A percentile compares a stretch with the other conserved stretches of the same genome.
Conservation (phyloP, 176 grass and related monocot species). For the Triticum dicoccoides region DNA sequence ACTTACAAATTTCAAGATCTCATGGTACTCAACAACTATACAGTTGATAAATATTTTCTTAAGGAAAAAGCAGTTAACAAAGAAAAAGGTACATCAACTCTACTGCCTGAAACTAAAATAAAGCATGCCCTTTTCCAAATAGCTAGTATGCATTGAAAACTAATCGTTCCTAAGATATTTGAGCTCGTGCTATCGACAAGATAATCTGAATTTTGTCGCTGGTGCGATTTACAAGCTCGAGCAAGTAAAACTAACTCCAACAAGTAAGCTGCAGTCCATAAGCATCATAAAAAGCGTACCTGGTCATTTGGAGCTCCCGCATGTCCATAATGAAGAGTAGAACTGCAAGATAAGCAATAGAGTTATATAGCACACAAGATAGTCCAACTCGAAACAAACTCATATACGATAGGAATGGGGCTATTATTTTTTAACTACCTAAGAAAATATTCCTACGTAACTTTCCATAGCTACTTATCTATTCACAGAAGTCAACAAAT, state of each 20-base stretch:
- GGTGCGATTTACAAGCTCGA: neutral
- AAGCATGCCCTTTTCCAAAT: conserved; percentile 9
- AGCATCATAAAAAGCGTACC: neutral
- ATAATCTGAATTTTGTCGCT: neutral
- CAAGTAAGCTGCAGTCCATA: no score
- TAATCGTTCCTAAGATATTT: neutral
- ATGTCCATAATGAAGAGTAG: conserved; percentile 92
- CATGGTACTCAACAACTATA: neutral
- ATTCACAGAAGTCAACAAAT: neutral
- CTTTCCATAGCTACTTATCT: neutral
- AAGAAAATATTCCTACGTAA: neutral
- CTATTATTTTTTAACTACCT: neutral
- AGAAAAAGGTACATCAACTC: neutral
- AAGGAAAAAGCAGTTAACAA: neutral
- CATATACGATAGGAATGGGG: conserved; percentile 4
- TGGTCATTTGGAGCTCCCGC: conserved; percentile 90
- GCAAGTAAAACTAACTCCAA: neutral
- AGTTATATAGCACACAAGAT: conserved; percentile 34
- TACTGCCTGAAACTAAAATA: conserved; percentile 4
- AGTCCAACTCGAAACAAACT: conserved; percentile 15
- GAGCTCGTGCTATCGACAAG: neutral
- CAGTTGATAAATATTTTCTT: no score
- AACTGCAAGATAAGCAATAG: conserved; percentile 49
- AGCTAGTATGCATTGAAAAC: neutral
- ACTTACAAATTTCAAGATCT: neutral